Conservation (phyloP, 176 grass and related monocot species). For the Musa schizocarpa region DNA sequence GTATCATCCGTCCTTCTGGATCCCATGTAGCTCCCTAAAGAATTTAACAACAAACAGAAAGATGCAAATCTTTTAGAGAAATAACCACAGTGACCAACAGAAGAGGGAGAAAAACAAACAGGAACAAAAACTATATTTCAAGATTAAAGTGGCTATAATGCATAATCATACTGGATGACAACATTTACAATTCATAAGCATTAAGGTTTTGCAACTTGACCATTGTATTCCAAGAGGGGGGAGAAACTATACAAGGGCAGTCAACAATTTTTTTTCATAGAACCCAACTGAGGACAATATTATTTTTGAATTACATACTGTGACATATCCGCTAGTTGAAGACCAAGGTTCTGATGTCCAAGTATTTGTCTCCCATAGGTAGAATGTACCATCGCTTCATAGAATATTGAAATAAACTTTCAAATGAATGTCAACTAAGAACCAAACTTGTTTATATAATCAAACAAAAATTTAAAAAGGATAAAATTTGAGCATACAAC, state of each 20-base stretch:
- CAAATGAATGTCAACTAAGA: slow-evolving; percentile 13
- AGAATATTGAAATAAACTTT: slow-evolving; percentile 16
- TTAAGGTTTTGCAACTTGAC: neutral
- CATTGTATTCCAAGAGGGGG: neutral
- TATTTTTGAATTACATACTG: slow-evolving; percentile 43
- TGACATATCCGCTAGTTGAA: slow-evolving; percentile 79
- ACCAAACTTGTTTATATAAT: slow-evolving; percentile 3
- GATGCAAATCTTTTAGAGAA: neutral
- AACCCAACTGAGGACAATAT: neutral
- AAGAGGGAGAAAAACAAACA: neutral
- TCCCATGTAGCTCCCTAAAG: slow-evolving; percentile 80
- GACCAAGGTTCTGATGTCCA: slow-evolving; percentile 96
- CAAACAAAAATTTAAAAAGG: neutral
- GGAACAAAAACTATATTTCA: neutral
- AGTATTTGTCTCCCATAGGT: slow-evolving; percentile 93
- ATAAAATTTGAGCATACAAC: slow-evolving; percentile 48
- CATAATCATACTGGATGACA: neutral
- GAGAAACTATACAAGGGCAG: neutral
- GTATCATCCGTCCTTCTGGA: slow-evolving; percentile 63
- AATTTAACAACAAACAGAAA: slow-evolving; percentile 27
- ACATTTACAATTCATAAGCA: neutral
- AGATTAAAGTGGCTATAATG: neutral
- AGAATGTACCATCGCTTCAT: slow-evolving; percentile 83
- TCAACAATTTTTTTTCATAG: neutral
- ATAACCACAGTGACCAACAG: neutral